Evolutionary conservation across 768 basidiomycete genomes (phyloP), one percentile per base, ranked within the genome.

Genomic region (Ramaria sp.): DNA sequence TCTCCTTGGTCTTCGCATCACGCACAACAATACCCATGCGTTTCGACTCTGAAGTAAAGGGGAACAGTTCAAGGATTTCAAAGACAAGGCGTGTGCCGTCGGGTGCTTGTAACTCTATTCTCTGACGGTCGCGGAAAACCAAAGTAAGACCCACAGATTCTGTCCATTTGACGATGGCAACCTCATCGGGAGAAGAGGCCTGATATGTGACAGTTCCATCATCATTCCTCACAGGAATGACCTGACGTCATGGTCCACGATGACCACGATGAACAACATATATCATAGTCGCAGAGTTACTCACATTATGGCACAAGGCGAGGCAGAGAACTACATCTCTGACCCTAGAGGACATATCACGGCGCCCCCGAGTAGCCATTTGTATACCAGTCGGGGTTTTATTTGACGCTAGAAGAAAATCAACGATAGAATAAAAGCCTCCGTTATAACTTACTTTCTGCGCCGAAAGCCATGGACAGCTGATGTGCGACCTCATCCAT

Each of bases 401-500:
- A 20, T 24, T 55, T 3, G 53, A 24, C n/a, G 13, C 53, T 55
- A 13, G n/a, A 6, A 36, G 42, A n/a, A 41, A 5, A 45, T 30
- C 16, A 24, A 36, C 55, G 30, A 27, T 5, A 37, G 6, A 58
- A 5, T 30, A 39, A 6, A 8, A 36, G 50, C 36, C 7, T n/a
- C 56, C 39, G 5, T 22, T 7, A 25, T 22, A 37, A 61, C 69
- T 58, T 52, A 82, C 85, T 70, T 50, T 77, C 70, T n/a, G 71
- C 75, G 8, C 86, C 88, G 61, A 96, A 91, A 0, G 94, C 85
- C 48, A 83, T 72, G 13, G 82, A 79, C n/a, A 99, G 74, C 61
- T 98, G 91, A 71, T 90, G 89, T 1, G 85, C 79, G 22, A 98
- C 91, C 65, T 99, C 96, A 62, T 99, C 96, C 95, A 99, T 98